phyloP scores from a whole-genome alignment of 805 yeast species.

The Spathaspora boniae region DNA sequence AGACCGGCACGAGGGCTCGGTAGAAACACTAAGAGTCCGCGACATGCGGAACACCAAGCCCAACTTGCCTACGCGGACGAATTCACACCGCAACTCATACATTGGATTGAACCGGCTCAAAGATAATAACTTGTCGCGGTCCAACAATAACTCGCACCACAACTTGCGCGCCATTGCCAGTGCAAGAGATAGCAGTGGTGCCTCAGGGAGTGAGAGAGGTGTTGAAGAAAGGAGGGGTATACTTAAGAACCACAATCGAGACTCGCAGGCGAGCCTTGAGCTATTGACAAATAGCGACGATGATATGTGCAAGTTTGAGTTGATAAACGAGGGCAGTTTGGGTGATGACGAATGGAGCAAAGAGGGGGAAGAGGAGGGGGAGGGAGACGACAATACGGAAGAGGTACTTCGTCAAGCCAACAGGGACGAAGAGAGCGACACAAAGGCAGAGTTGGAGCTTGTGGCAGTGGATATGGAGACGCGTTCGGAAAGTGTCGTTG shows the following conservation, averaged over 20 bases:
- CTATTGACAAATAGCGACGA: slow-evolving; percentile 11
- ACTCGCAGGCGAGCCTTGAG: slow-evolving; percentile 5
- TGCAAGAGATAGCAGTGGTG: not conserved
- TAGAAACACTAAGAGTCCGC: not conserved
- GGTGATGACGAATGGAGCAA: slow-evolving; percentile 1
- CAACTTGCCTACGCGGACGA: slow-evolving; percentile 29
- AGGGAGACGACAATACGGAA: slow-evolving; percentile 5
- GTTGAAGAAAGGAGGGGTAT: slow-evolving; percentile 2
- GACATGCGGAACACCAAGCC: slow-evolving; percentile 21
- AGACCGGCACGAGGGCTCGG: slow-evolving; percentile 9
- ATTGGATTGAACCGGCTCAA: slow-evolving; percentile 38
- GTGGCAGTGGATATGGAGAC: slow-evolving; percentile 6
- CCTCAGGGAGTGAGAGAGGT: slow-evolving; percentile 2
- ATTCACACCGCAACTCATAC: slow-evolving; percentile 31
- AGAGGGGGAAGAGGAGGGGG: slow-evolving; percentile 3
- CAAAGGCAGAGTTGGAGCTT: not conserved
- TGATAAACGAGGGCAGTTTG: slow-evolving; percentile 11
- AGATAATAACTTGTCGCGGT: slow-evolving; percentile 21
- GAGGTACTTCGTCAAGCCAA: not conserved
- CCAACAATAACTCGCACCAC: slow-evolving; percentile 15
- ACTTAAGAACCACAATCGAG: slow-evolving; percentile 2
- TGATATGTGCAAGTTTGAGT: slow-evolving; percentile 10
- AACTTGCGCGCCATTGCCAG: slow-evolving; percentile 6
- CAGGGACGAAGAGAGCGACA: slow-evolving; percentile 1
- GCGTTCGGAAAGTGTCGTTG: not conserved